phyloP scores from a whole-genome alignment of 495 filamentous ascomycete genomes.

The Neurospora tetrasperma region DNA sequence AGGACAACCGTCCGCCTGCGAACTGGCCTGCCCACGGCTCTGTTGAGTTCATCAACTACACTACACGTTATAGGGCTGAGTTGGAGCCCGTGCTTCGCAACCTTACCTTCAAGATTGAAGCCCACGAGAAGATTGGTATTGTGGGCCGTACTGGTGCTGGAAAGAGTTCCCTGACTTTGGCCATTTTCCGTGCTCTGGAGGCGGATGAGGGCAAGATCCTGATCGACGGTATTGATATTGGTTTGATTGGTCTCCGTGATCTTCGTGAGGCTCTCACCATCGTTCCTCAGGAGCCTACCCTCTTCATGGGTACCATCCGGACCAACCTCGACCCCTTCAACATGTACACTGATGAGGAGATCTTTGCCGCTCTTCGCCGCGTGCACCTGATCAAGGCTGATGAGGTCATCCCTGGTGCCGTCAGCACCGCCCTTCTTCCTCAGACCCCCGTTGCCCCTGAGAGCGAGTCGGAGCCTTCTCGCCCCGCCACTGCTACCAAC shows the following conservation, averaged over 20 bases:
- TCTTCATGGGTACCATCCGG: conserved; percentile 92
- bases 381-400: conserved; percentile 75
- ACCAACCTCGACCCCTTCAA: conserved; percentile 93
- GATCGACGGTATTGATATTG: conserved; percentile 85
- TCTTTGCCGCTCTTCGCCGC: conserved; percentile 78
- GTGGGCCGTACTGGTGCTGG: conserved; percentile 95
- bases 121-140: conserved; percentile 90
- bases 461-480: conserved; percentile 12
- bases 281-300: conserved; percentile 94
- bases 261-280: conserved; percentile 92
- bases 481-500: conserved; percentile 48
- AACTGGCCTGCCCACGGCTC: conserved; percentile 82
- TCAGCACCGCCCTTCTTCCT: conserved; percentile 6
- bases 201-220: conserved; percentile 83
- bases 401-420: conserved; percentile 22
- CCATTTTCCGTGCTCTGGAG: conserved; percentile 94
- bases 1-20: conserved; percentile 61
- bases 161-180: conserved; percentile 91
- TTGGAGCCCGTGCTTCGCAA: conserved; percentile 76
- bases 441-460: conserved; percentile 8
- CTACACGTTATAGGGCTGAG: conserved; percentile 79
- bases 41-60: conserved; percentile 80
- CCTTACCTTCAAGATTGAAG: conserved; percentile 75
- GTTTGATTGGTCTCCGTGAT: conserved; percentile 79
- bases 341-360: conserved; percentile 82